Conservation (phyloP, 2,329 filamentous ascomycete species). For the Exophiala spinifera region DNA sequence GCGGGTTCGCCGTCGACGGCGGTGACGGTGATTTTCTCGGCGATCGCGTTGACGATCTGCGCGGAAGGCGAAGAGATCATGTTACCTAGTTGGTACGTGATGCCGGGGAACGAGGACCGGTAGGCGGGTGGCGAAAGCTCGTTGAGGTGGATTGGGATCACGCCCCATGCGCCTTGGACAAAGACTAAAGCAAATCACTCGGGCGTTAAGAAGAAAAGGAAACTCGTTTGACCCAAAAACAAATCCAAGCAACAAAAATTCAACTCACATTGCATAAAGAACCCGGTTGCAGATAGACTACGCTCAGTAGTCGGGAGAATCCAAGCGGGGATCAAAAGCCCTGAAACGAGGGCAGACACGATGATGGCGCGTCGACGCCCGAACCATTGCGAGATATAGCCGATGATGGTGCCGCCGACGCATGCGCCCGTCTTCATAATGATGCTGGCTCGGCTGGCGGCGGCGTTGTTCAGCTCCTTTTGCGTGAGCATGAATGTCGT, state of each 20-base stretch:
- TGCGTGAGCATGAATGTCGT: constrained; percentile 75
- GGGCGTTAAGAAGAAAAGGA: too few relatives aligned
- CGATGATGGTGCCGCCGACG: constrained; percentile 69
- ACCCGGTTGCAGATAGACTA: constrained; percentile 33
- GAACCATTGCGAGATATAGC: constrained; percentile 71
- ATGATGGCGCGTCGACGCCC: constrained; percentile 60
- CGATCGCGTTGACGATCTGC: constrained; percentile 73
- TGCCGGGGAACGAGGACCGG: constrained; percentile 71
- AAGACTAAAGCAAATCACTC: too few relatives aligned
- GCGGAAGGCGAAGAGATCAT: constrained; percentile 66
- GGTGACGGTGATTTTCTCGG: constrained; percentile 60
- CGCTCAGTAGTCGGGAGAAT: constrained; percentile 56
- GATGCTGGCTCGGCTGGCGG: constrained; percentile 71
- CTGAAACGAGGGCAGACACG: constrained; percentile 62
- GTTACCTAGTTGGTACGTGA: constrained; percentile 74
- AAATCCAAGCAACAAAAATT: too few relatives aligned
- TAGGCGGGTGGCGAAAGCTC: constrained; percentile 70
- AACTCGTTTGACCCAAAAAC: too few relatives aligned
- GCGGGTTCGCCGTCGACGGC: constrained; percentile 55
- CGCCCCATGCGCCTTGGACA: constrained; percentile 68
- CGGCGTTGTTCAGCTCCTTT: constrained; percentile 64
- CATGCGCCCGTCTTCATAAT: constrained; percentile 77
- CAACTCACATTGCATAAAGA: constrained; percentile 50
- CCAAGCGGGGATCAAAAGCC: constrained; percentile 68
- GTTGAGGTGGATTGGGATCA: constrained; percentile 72